phyloP scores from a whole-genome alignment of 805 yeast genomes.

The Maudiozyma serrabonitensis region DNA sequence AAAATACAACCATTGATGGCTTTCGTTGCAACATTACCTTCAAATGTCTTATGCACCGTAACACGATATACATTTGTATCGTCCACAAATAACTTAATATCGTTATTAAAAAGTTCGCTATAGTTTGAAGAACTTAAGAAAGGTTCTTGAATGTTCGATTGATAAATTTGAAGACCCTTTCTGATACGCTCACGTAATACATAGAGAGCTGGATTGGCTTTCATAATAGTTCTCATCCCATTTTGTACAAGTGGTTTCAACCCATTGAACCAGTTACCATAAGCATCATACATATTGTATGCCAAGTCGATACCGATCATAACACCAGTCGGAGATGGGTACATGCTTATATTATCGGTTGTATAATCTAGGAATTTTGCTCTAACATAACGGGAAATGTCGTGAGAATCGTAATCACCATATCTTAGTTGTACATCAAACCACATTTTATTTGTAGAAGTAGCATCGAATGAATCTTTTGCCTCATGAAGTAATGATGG shows the following conservation, averaged over 20 bases:
- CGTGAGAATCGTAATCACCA: slow-evolving; percentile 97
- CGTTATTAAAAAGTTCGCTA: slow-evolving; percentile 79
- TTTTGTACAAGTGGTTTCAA: slow-evolving; percentile 80
- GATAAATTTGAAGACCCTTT: slow-evolving; percentile 87
- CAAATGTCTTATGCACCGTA: slow-evolving; percentile 80
- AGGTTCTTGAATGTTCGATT: slow-evolving; percentile 88
- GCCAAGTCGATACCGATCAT: slow-evolving; percentile 89
- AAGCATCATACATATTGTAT: slow-evolving; percentile 90
- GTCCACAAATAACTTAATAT: slow-evolving; percentile 78
- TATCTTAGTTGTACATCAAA: slow-evolving; percentile 88
- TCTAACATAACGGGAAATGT: slow-evolving; percentile 84
- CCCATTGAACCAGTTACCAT: slow-evolving; percentile 97
- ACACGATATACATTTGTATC: slow-evolving; percentile 93
- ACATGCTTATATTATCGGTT: slow-evolving; percentile 70
- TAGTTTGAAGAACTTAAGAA: slow-evolving; percentile 82
- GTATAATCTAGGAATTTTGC: slow-evolving; percentile 92
- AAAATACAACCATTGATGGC: slow-evolving; percentile 91
- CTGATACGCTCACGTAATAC: slow-evolving; percentile 89
- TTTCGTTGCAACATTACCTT: slow-evolving; percentile 85
- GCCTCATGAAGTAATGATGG: slow-evolving; percentile 75
- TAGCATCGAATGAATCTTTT: slow-evolving; percentile 52
- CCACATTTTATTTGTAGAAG: slow-evolving; percentile 70
- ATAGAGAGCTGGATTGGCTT: slow-evolving; percentile 84
- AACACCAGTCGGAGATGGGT: slow-evolving; percentile 90
- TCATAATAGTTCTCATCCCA: slow-evolving; percentile 90